Percentiles rank a stretch among this genome's conserved stretches.
Conservation (phyloP, 176 grass and related monocot genomes). For the Oryza brachyantha region DNA sequence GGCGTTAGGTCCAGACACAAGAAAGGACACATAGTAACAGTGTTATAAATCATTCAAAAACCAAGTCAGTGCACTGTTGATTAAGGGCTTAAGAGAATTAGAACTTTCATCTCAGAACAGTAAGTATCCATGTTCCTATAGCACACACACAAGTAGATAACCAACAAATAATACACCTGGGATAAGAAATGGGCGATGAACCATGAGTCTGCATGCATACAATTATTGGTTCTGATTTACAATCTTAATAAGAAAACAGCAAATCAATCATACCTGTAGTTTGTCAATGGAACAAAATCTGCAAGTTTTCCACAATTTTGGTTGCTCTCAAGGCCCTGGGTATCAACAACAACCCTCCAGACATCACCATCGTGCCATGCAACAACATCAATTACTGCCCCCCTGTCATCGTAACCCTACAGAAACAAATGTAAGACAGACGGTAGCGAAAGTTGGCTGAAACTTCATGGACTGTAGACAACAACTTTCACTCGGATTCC, state of each 20-base stretch:
- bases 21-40: not conserved
- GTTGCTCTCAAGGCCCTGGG: slow-evolving; percentile 67
- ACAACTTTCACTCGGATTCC: not conserved
- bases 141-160: slow-evolving; percentile 9
- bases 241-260: not conserved
- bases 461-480: not conserved
- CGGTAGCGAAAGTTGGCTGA: slow-evolving; percentile 12
- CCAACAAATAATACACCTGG: slow-evolving; percentile 1
- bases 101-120: not conserved
- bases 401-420: slow-evolving; percentile 88
- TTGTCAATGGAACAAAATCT: slow-evolving; percentile 94
- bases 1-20: not conserved
- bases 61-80: not conserved
- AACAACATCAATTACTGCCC: slow-evolving; percentile 87
- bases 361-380: slow-evolving; percentile 93
- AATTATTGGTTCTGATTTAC: not conserved
- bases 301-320: slow-evolving; percentile 69
- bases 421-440: slow-evolving; percentile 32
- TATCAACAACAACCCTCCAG: slow-evolving; percentile 97
- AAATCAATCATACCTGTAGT: slow-evolving; percentile 63
- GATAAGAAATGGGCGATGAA: slow-evolving; percentile 15
- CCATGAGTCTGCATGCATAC: not conserved
- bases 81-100: not conserved
- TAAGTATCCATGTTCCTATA: not conserved
- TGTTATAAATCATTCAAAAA: slow-evolving; percentile 2